Evolutionary conservation across 2,329 filamentous ascomycete genomes (phyloP), one percentile per base, ranked within the genome.

Genomic region (Domatiomyces catenatus): DNA sequence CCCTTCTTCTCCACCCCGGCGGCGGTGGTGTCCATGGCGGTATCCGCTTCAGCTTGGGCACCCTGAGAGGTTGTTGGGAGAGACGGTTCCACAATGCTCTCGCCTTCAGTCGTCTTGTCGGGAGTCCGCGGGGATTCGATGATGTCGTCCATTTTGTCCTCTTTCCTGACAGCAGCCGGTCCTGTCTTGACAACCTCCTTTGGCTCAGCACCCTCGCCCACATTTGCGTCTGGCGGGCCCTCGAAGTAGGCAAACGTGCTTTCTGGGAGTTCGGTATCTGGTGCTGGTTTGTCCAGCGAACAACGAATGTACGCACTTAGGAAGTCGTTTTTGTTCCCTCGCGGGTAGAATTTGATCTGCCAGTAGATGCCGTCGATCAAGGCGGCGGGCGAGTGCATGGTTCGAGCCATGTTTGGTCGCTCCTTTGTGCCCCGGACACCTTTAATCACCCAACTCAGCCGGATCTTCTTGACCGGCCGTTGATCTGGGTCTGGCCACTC

Each of bases 271-370:
- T 60, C 60, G 36, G 66, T 63, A n/a, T 69, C 68, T 2, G 61
- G 57, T 26, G 58, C 52, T 7, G 69, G 68, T 51, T 67, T 62
- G 10, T 76, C 71, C 17, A 68, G 71, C n/a, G 77, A 73, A 60
- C 76, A 80, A 60, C 80, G 77, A 36, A 82, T 65, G 57, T 81
- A 82, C 20, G 80, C 69, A 56, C 77, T 80, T 48, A 81, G 61
- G 28, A 75, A 75, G 42, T 74, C 71, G 2, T 74, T 72, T 55
- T 75, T 73, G 58, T 81, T 79, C 18, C 79, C 79, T 44, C 72
- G 71, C 2, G 79, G 79, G 56, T 77, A 81, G 60, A 81, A 77
- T 62, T 81, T 81, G 66, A 82, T 76, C 50, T 74, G 77, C 78
- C 78, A 82, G 60, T 80, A 77, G 54, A 76, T 73, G 18, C 75